phyloP scores from a whole-genome alignment of 2,329 filamentous ascomycete species.

The Penicillium sp. region DNA sequence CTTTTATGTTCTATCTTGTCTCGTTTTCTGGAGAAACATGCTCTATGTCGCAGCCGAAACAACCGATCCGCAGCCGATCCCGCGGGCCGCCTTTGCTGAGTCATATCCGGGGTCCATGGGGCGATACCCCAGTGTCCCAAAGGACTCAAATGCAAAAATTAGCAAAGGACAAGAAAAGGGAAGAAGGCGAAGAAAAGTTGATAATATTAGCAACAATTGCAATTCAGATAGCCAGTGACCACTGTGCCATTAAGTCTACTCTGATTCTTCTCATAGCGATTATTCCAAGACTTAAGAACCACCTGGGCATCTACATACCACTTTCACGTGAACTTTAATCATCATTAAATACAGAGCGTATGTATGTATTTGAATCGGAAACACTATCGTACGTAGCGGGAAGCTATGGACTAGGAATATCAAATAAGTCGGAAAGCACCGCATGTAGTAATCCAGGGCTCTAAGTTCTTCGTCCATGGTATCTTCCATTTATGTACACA shows the following conservation, averaged over 20 bases:
- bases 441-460: neutral
- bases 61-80: constrained; percentile 28
- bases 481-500: constrained; percentile 29
- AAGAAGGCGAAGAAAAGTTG: no score
- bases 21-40: neutral
- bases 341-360: no score
- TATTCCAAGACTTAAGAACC: no score
- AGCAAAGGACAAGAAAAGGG: neutral
- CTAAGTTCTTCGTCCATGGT: constrained; percentile 16
- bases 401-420: no score
- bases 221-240: neutral
- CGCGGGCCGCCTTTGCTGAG: constrained; percentile 18
- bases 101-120: neutral
- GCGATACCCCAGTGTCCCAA: neutral
- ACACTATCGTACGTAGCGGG: no score
- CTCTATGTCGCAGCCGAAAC: constrained; percentile 9
- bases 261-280: no score
- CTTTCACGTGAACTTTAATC: no score
- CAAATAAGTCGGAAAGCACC: neutral
- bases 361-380: no score
- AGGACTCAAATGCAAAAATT: neutral
- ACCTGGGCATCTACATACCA: no score
- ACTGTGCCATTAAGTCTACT: neutral
- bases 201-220: neutral
- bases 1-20: neutral